Conservation (phyloP, 2,329 filamentous ascomycete genomes). For the Teratosphaeria zuluensis region DNA sequence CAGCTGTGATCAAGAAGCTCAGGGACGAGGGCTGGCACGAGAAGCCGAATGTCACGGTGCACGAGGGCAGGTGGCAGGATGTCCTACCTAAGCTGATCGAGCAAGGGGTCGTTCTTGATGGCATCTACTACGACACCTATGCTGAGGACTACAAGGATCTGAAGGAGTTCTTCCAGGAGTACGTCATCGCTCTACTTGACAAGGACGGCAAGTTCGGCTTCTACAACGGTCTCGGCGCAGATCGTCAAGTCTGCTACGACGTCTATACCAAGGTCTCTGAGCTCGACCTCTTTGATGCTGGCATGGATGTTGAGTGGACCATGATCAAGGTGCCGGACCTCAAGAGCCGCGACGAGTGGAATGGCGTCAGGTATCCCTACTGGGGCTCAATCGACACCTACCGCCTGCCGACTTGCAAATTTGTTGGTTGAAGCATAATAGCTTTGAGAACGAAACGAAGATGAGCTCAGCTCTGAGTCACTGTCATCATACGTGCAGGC, state of each 20-base stretch:
- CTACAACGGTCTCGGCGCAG: conserved; percentile 74
- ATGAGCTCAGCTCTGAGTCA: neutral
- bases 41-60: conserved; percentile 39
- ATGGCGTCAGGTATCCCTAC: conserved; percentile 77
- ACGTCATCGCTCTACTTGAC: conserved; percentile 69
- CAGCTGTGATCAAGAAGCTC: conserved; percentile 37
- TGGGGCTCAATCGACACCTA: conserved; percentile 73
- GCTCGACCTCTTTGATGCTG: conserved; percentile 80
- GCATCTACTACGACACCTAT: conserved; percentile 92
- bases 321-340: conserved; percentile 66
- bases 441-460: neutral
- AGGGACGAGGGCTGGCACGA: conserved; percentile 38
- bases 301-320: conserved; percentile 81
- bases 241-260: conserved; percentile 88
- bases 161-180: conserved; percentile 77
- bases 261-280: conserved; percentile 90
- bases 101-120: conserved; percentile 36
- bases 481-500: neutral
- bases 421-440: conserved; percentile 48
- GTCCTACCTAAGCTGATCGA: conserved; percentile 36
- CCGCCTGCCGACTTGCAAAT: conserved; percentile 62
- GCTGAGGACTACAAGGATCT: conserved; percentile 86
- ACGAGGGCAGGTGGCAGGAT: conserved; percentile 42
- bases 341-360: conserved; percentile 67
- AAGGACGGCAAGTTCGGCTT: conserved; percentile 48